Evolutionary conservation across 805 yeast genomes (phyloP), one percentile per base, ranked within the genome.

Genomic region (Nakazawaea wickerhamii): DNA sequence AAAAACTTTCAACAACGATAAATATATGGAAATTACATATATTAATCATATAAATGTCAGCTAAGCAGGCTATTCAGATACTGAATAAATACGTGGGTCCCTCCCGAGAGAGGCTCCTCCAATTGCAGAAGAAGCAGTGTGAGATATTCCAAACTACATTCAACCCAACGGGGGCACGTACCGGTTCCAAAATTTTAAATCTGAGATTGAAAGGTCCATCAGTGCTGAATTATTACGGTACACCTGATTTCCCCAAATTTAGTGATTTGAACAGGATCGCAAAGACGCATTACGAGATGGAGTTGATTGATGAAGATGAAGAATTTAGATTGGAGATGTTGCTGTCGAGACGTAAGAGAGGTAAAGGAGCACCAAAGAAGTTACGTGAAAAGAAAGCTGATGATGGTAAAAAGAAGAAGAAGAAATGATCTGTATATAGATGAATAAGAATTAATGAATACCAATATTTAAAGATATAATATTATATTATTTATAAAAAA

Each of bases 331-430:
- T 82, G 48, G 73, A 68, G 46, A 79, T 79, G 77, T 79, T 78
- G 18, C 77, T 65, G 45, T 68, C 68, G 37, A 73, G 86, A 63
- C 84, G 80, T 70, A 81, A 84, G 74, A 84, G 93, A 77, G 90
- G 87, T 63, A 85, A 85, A 64, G 90, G 91, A 61, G 88, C 93
- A 10, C 95, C 93, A 53, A 77, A 81, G 70, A 85, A 85, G 71
- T 27, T 43, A 30, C 77, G 73, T 65, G 75, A 71, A 53, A 74
- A 69, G 50, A 59, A 55, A 11, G 60, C 61, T 21, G 50, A 55
- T 34, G 67, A 65, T 19, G 63, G 63, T 21, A 55, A 57, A 30
- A 63, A 63, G 44, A 64, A 64, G 44, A 64, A 64, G 55, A 73
- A 72, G 65, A 36, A 41, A 36, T 41, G 36, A 30, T 35, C 27